phyloP scores from a whole-genome alignment of 2,329 filamentous ascomycete species.

The Fusarium robinianum region DNA sequence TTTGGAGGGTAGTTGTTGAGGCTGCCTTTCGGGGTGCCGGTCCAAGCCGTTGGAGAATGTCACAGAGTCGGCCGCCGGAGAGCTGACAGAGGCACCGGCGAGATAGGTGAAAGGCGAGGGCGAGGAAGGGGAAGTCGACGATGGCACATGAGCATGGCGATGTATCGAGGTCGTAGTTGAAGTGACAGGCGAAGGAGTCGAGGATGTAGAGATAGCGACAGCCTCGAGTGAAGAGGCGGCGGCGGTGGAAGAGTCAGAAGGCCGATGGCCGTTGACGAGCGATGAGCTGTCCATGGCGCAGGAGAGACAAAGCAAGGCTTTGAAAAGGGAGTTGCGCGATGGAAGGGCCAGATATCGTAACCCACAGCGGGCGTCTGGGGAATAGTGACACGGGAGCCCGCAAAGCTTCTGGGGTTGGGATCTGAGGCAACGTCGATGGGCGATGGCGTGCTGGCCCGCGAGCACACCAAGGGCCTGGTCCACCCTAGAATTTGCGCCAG shows the following conservation, averaged over 20 bases:
- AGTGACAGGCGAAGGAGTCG: slow-evolving; percentile 19
- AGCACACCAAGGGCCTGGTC: slow-evolving; percentile 26
- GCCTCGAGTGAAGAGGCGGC: slow-evolving; percentile 7
- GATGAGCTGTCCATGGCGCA: slow-evolving; percentile 35
- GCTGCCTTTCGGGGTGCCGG: slow-evolving; percentile 15
- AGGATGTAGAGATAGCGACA: slow-evolving; percentile 15
- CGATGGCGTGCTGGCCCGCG: slow-evolving; percentile 38
- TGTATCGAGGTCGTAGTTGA: slow-evolving; percentile 21
- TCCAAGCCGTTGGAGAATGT: slow-evolving; percentile 19
- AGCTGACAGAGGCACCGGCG: slow-evolving; percentile 7
- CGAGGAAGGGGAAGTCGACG: slow-evolving; percentile 13
- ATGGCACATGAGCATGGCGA: slow-evolving; percentile 27
- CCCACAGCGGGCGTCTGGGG: slow-evolving; percentile 28
- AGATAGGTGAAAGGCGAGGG: slow-evolving; percentile 15
- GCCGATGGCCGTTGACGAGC: slow-evolving; percentile 36
- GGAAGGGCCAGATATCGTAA: slow-evolving; percentile 38
- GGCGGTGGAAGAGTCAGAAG: slow-evolving; percentile 23
- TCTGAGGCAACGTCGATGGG: slow-evolving; percentile 36
- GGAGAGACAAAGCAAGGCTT: slow-evolving; percentile 22
- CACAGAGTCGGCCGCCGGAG: slow-evolving; percentile 15
- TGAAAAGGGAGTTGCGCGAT: slow-evolving; percentile 36
- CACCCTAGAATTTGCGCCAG: slow-evolving; percentile 28
- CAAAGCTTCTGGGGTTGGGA: slow-evolving; percentile 21
- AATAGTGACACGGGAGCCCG: slow-evolving; percentile 27
- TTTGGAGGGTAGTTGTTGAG: slow-evolving; percentile 38